These are phyloP conservation scores for Boechera retrofracta DNA, from an alignment of 345 rosid genomes.

Conservation along the genomic window DNA sequence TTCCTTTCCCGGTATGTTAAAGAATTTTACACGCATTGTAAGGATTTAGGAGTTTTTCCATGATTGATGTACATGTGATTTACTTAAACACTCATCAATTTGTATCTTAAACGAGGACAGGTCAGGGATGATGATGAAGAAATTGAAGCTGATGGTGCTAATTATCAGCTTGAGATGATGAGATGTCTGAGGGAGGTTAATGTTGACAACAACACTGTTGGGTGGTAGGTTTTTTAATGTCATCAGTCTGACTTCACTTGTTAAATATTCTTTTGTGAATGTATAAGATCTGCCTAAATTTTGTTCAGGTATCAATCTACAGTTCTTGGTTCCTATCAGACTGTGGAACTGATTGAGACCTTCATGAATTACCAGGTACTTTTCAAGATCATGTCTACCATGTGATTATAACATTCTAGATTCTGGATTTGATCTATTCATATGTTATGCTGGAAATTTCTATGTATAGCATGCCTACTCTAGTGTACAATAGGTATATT, in stretches of 20 bases:
- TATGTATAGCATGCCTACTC: not conserved
- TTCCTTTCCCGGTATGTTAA: conserved; percentile 88
- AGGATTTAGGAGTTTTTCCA: not conserved
- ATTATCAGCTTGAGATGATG: conserved; percentile 99
- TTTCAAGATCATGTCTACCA: not conserved
- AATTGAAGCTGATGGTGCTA: conserved; percentile 98
- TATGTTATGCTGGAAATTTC: not conserved
- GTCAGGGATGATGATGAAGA: conserved; percentile 93
- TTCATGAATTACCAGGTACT: conserved; percentile 99
- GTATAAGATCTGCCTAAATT: not conserved
- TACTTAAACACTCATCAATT: not conserved
- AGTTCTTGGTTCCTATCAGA: conserved; percentile 87
- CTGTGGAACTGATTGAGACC: conserved; percentile 94
- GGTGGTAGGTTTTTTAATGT: conserved; percentile 62
- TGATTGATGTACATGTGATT: not conserved
- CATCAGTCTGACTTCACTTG: not conserved
- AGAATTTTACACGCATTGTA: not conserved
- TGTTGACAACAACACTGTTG: conserved; percentile 98
- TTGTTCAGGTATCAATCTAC: conserved; percentile 93
- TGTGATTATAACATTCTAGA: conserved; percentile 2
- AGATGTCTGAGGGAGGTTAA: conserved; percentile 97
- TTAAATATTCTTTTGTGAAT: not conserved
- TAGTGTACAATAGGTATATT: not conserved
- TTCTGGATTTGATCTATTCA: conserved; percentile 5
- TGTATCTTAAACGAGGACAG: conserved; percentile 45